phyloP scores from a whole-genome alignment of 2,329 filamentous ascomycete genomes.

The Lecanosticta acicola region DNA sequence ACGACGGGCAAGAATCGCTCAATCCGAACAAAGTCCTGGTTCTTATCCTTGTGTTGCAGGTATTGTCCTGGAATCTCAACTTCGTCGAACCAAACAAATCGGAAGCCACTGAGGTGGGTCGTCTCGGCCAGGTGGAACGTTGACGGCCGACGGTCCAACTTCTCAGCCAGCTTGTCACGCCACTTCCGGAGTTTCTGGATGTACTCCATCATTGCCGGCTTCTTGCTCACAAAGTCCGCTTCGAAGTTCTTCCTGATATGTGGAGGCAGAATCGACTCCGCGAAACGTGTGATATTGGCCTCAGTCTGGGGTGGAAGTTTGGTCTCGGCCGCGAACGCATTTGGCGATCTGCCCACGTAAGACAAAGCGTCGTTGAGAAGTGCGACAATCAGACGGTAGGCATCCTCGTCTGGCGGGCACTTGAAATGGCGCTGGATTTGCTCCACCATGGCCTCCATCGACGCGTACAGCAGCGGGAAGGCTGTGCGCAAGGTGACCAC shows the following conservation, averaged over 20 bases:
- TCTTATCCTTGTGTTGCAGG: conserved; percentile 95
- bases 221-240: conserved; percentile 89
- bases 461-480: conserved; percentile 88
- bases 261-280: conserved; percentile 86
- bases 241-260: conserved; percentile 97
- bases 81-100: conserved; percentile 96
- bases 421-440: conserved; percentile 99
- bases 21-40: conserved; percentile 95
- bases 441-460: conserved; percentile 99
- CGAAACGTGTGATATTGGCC: conserved; percentile 92
- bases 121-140: conserved; percentile 74
- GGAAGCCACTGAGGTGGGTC: conserved; percentile 90
- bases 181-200: conserved; percentile 93
- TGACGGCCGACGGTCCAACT: conserved; percentile 76
- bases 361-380: conserved; percentile 91
- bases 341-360: conserved; percentile 82
- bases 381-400: conserved; percentile 94
- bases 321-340: conserved; percentile 81
- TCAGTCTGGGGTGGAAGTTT: conserved; percentile 88
- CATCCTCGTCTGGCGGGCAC: conserved; percentile 95
- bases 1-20: conserved; percentile 95
- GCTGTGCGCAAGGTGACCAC: conserved; percentile 94
- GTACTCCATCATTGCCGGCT: conserved; percentile 97
- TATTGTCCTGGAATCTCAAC: conserved; percentile 98
- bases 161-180: conserved; percentile 97